A percentile compares a stretch with the other conserved stretches of the same genome.
These are phyloP conservation scores for Suillus fuscotomentosus DNA, from an alignment of 768 basidiomycete genomes.

Conservation along the genomic window DNA sequence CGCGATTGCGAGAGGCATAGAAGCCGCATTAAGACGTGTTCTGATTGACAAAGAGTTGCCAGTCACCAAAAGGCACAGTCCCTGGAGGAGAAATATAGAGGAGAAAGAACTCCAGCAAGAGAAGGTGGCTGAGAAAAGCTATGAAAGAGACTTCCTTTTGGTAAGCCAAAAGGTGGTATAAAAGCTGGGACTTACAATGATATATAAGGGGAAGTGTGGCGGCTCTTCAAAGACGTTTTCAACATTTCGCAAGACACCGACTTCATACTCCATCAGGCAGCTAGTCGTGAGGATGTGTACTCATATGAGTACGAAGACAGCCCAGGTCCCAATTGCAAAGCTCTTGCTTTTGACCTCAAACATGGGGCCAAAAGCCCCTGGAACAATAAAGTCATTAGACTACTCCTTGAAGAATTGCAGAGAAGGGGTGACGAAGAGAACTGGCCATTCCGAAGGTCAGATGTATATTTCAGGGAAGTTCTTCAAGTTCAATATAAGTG, in stretches of 20 bases:
- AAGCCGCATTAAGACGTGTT: too few relatives aligned
- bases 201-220: neutral
- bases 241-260: slow-evolving; percentile 8
- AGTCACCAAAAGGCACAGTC: neutral
- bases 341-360: slow-evolving; percentile 6
- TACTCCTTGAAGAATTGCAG: slow-evolving; percentile 5
- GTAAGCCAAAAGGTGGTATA: neutral
- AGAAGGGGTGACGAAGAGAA: neutral
- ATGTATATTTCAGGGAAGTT: neutral
- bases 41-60: too few relatives aligned
- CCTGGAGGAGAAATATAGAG: neutral
- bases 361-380: neutral
- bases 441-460: slow-evolving; percentile 5
- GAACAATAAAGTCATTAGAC: neutral
- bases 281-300: slow-evolving; percentile 1
- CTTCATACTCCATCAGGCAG: slow-evolving; percentile 5
- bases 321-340: slow-evolving; percentile 1
- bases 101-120: neutral
- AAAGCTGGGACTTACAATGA: neutral
- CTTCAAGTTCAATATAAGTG: slow-evolving; percentile 3
- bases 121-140: neutral
- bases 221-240: slow-evolving; percentile 9
- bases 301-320: slow-evolving; percentile 10
- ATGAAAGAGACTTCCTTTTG: slow-evolving; percentile 10
- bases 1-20: too few relatives aligned